Evolutionary conservation across 768 basidiomycete genomes (phyloP).

Genomic region (Leucocoprinus birnbaumii): DNA sequence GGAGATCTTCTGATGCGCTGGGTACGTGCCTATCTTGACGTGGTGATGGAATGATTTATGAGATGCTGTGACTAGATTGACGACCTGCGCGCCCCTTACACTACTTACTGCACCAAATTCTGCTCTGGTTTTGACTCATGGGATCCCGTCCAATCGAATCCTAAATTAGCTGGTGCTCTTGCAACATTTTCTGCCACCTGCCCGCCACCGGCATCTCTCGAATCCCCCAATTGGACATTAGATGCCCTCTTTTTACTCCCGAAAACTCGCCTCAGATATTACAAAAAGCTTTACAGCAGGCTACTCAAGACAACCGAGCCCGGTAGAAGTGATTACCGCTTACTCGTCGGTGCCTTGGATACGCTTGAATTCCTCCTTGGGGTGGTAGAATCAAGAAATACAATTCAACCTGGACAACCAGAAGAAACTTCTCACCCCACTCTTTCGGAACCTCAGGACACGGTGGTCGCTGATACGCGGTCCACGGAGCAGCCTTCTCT

Average conservation of each 20-base stretch:
- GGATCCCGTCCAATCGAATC: constrained; percentile 76
- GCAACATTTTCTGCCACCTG: constrained; percentile 60
- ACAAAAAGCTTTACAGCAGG: constrained; percentile 84
- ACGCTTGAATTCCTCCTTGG: constrained; percentile 74
- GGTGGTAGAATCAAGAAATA: constrained; percentile 58
- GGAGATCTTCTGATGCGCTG: constrained; percentile 97
- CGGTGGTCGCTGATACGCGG: constrained; percentile 56
- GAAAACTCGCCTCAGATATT: constrained; percentile 82
- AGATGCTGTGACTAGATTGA: constrained; percentile 64
- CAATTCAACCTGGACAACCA: constrained; percentile 45
- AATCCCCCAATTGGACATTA: constrained; percentile 68
- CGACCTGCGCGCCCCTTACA: constrained; percentile 86
- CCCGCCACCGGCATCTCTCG: constrained; percentile 52
- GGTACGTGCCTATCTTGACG: constrained; percentile 49
- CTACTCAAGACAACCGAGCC: constrained; percentile 84
- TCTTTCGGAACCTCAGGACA: constrained; percentile 42
- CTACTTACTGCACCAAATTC: constrained; percentile 72
- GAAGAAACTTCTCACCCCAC: constrained; percentile 15
- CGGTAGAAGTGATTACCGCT: constrained; percentile 81
- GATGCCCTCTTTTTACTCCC: constrained; percentile 89
- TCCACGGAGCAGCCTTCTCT: constrained; percentile 23
- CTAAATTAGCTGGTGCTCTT: constrained; percentile 66
- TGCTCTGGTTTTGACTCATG: constrained; percentile 79
- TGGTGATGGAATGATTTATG: constrained; percentile 12
- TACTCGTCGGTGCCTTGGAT: constrained; percentile 78